Evolutionary conservation across 1,284 basidiomycete genomes (phyloP).

Genomic region (Cryptococcus jaspeensis): DNA sequence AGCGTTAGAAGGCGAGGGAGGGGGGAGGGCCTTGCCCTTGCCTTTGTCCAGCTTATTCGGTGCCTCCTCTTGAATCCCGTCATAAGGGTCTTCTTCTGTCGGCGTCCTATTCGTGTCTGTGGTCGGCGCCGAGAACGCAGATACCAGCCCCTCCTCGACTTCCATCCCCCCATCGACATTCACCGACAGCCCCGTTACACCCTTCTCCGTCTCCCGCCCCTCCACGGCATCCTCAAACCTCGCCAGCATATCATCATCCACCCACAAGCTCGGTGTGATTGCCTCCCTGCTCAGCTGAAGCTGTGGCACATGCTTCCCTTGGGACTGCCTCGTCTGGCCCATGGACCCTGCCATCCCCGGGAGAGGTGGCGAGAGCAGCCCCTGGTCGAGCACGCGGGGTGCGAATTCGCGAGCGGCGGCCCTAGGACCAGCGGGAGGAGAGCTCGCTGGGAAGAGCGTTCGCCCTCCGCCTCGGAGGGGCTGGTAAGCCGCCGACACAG

Average conservation of each 20-base stretch:
- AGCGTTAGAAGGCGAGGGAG: background rate
- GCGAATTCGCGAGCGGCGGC: too few species aligned
- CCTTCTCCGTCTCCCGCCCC: background rate
- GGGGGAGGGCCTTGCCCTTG: background rate
- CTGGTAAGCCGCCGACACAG: too few species aligned
- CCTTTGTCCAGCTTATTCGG: conserved; percentile 3
- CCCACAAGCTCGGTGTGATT: conserved; percentile 18
- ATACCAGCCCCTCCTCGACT: background rate
- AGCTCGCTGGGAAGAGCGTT: too few species aligned
- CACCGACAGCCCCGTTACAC: background rate
- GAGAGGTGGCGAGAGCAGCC: too few species aligned
- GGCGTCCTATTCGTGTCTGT: background rate
- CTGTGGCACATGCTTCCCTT: conserved; percentile 11
- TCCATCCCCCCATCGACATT: background rate
- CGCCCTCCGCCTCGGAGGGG: too few species aligned
- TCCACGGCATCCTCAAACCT: conserved; percentile 5
- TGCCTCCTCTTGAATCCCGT: too few species aligned
- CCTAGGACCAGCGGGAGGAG: too few species aligned
- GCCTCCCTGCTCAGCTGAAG: conserved; percentile 12
- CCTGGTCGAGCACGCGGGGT: too few species aligned
- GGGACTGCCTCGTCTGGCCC: conserved; percentile 5
- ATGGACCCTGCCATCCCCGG: background rate
- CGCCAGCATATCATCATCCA: conserved; percentile 13
- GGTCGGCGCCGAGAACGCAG: background rate
- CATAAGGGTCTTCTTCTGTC: background rate